These are phyloP conservation scores for Glebionis coronaria DNA, from an alignment of 129 eudicot species.

Conservation along the genomic window DNA sequence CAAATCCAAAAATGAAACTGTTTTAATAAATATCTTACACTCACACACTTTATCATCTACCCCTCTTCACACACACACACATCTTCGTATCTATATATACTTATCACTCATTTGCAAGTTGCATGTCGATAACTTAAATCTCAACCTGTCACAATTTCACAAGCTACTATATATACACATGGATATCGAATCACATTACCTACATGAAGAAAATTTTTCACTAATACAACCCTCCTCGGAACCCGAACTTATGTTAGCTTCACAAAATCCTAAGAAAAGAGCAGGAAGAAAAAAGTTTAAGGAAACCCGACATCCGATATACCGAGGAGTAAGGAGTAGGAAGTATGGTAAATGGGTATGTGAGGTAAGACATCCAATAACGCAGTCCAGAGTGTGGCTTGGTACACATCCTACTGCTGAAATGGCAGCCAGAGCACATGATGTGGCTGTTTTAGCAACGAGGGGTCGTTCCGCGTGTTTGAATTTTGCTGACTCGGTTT, in stretches of 20 bases:
- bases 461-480: constrained; percentile 56
- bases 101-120: no score
- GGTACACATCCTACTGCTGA: constrained; percentile 39
- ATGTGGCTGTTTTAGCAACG: constrained; percentile 37
- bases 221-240: background rate
- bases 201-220: no score
- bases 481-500: constrained; percentile 64
- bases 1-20: no score
- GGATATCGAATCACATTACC: no score
- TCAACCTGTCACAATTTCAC: no score
- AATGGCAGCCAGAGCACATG: constrained; percentile 48
- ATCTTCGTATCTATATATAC: no score
- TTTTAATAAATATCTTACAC: no score
- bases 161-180: no score
- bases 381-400: constrained; percentile 35
- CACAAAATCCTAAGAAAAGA: constrained; percentile 33
- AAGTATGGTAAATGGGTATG: constrained; percentile 42
- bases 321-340: constrained; percentile 37
- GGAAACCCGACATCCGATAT: constrained; percentile 49
- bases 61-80: no score
- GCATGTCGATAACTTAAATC: no score
- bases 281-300: constrained; percentile 50
- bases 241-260: constrained; percentile 31
- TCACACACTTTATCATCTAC: no score
- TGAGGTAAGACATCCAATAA: constrained; percentile 38